These are phyloP conservation scores for Irpex lacteus DNA, from an alignment of 1,284 basidiomycete genomes.

Conservation along the genomic window DNA sequence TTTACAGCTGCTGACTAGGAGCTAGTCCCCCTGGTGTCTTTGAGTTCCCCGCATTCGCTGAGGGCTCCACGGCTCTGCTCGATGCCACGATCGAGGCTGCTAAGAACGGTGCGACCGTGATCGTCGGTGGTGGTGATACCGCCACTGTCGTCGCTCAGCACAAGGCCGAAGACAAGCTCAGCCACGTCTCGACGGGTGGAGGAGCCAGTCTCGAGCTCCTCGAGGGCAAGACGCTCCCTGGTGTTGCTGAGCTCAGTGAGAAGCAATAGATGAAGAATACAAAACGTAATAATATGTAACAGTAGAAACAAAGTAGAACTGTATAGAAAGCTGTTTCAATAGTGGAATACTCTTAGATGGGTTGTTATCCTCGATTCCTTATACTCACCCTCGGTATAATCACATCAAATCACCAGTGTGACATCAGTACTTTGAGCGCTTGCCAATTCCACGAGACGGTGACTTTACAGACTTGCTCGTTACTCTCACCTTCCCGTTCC, in stretches of 20 bases:
- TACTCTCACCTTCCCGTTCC: background rate
- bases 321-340: background rate
- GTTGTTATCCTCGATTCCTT: background rate
- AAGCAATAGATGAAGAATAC: conserved; percentile 33
- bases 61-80: conserved; percentile 84
- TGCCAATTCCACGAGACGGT: background rate
- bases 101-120: conserved; percentile 85
- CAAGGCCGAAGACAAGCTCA: conserved; percentile 82
- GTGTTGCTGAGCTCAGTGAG: conserved; percentile 80
- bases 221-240: conserved; percentile 92
- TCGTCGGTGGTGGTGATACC: conserved; percentile 93
- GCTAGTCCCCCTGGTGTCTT: conserved; percentile 94
- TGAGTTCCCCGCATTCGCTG: conserved; percentile 91
- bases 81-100: conserved; percentile 89
- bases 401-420: background rate
- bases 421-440: background rate
- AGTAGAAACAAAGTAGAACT: conserved; percentile 3
- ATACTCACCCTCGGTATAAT: background rate
- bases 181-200: conserved; percentile 96
- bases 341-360: background rate
- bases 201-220: conserved; percentile 94
- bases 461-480: background rate
- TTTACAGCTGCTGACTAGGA: background rate
- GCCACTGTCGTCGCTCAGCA: conserved; percentile 89
- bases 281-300: conserved; percentile 3